Base-by-base conservation (phyloP, 1,139 yeast species). In the Taphrina pruni region DNA sequence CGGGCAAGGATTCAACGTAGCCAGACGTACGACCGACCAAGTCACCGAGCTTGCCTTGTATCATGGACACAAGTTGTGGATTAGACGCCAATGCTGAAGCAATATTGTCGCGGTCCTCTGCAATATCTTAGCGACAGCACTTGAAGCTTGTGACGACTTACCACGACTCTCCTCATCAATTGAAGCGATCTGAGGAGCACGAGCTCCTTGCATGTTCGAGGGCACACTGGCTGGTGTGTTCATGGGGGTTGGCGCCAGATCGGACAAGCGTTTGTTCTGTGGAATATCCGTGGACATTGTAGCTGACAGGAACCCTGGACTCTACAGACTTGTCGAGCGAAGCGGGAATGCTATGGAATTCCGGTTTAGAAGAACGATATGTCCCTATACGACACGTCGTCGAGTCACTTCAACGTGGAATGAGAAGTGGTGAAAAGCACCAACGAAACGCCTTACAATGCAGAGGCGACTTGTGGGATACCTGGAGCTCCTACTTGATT, bases 221-320 rank as follows among this genome's bases (percentile, higher is more conserved):
- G 90, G 85, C 55, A 89, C 90, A 41, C 96, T 88, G 4, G 98
- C 90, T 35, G 99, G 99, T 0, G 99, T 94, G 83, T 94, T 94
- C 78, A 95, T 99, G 12, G 99, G 99, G 1, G 99, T 94, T 65
- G 99, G 99, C 5, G 99, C 99, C 41, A 92, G 87, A 78, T 90
- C 91, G 77, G 88, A 88, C 74, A 86, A 80, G 77, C 87, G 79
- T 81, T 84, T 78, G 76, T 75, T 79, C 80, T 86, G 86, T 78
- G 87, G 87, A 55, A 58, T 58, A 43, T 58, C 54, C 20, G 51
- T 45, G 20, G 62, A 58, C 62, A 54, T 54, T n/a, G 26, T 36
- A 43, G n/a, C 8, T 45, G 20, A 14, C 20, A n/a, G 20, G n/a
- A n/a, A 14, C n/a, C 8, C 48, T 45, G 17, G 48, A 45, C 48